Base-by-base conservation (phyloP, 305 asterid genomes). In the Fraxinus platypoda region DNA sequence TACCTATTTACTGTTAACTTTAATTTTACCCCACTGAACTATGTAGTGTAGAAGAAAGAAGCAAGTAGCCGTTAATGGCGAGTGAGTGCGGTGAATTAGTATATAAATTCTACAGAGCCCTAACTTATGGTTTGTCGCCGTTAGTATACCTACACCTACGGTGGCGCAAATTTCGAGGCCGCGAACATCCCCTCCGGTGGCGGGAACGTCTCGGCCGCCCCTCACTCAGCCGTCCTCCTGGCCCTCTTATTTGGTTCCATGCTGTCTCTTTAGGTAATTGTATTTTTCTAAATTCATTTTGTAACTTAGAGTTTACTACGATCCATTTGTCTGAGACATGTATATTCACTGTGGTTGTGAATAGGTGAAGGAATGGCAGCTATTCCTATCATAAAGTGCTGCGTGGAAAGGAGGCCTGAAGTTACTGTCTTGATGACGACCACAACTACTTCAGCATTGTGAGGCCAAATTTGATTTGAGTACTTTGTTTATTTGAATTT, bases 311-410 rank as follows among this genome's bases (percentile, higher is more conserved):
- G 1, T 3, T 34, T 35, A 34, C 64, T 28, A 15, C 17, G 23
- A 31, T 49, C 5, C 12, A 13, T 75, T 34, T 74, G 15, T n/a
- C 37, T 28, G 74, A 68, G 72, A 11, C 11, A 8, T 34, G 30
- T 30, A 8, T 6, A 46, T 71, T 3, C 8, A 46, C 33, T n/a
- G 13, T 68, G 74, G 19, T 81, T 82, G 30, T 68, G 46, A 81
- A 52, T 79, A 95, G 98, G 98, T 41, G 98, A 96, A 88, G 99
- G 99, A 82, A 74, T 94, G 88, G 87, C 94, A 15, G 97, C 95
- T 3, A 86, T 96, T 89, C 98, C 98, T 57, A 90, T 94, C 86
- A 91, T 95, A 76, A 93, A 90, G 84, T 90, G 94, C 83, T 91
- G 93, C 82, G 77, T 92, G 82, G 92, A 88, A 80, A 87, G 91